Evolutionary conservation across 1,139 yeast species (phyloP).

Genomic region (Kodamaea ohmeri): DNA sequence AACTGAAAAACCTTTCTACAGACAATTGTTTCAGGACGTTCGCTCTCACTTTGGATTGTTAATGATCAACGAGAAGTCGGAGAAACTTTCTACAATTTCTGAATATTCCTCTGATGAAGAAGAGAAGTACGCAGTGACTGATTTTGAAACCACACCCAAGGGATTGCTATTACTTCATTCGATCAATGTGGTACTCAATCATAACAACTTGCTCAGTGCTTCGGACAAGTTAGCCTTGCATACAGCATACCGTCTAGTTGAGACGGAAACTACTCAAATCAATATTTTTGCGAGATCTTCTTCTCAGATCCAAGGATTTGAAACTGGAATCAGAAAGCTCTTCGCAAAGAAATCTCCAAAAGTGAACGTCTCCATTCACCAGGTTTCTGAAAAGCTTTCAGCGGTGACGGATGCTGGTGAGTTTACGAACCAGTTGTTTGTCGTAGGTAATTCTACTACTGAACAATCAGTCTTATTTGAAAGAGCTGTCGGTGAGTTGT

Average conservation of each 20-base stretch:
- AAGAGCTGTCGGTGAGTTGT: constrained; percentile 17
- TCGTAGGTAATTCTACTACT: constrained; percentile 17
- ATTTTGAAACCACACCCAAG: constrained; percentile 11
- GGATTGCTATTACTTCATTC: constrained; percentile 20
- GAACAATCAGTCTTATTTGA: constrained; percentile 16
- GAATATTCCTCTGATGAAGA: constrained; percentile 13
- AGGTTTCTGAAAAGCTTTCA: constrained; percentile 20
- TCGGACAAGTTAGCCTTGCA: constrained; percentile 34
- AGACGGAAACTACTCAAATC: constrained; percentile 14
- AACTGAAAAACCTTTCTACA: constrained; percentile 24
- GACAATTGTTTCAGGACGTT: constrained; percentile 25
- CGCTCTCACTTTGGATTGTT: constrained; percentile 34
- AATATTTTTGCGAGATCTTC: constrained; percentile 24
- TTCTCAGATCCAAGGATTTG: constrained; percentile 19
- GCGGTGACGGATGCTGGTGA: constrained; percentile 14
- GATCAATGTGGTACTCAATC: constrained; percentile 28
- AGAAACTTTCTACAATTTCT: constrained; percentile 10
- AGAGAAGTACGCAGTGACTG: constrained; percentile 13
- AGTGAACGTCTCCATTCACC: constrained; percentile 16
- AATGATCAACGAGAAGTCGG: constrained; percentile 21
- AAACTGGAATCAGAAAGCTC: constrained; percentile 21
- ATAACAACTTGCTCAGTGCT: constrained; percentile 33
- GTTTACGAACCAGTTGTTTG: constrained; percentile 22
- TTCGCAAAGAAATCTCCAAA: constrained; percentile 15
- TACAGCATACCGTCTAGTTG: constrained; percentile 22